Percentiles rank a stretch among this genome's conserved stretches.
phyloP scores from a whole-genome alignment of 805 yeast species.

The Ogataea nitratoaversa region DNA sequence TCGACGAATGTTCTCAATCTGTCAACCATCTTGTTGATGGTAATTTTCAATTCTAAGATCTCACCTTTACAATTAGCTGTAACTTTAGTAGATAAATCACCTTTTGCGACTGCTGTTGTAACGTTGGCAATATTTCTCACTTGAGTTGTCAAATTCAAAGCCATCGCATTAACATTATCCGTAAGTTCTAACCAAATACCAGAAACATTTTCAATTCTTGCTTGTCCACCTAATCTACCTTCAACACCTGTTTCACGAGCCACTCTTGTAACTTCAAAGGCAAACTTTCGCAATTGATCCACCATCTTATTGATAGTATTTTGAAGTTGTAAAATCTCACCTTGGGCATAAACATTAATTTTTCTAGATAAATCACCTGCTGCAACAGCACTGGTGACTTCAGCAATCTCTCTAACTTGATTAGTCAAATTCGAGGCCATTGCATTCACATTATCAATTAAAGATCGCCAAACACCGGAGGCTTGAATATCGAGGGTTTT shows the following conservation, averaged over 20 bases:
- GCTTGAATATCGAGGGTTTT: constrained; percentile 64
- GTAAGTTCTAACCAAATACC: constrained; percentile 88
- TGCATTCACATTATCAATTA: constrained; percentile 79
- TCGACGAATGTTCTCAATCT: constrained; percentile 76
- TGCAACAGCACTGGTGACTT: constrained; percentile 86
- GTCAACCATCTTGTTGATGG: constrained; percentile 87
- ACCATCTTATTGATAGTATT: constrained; percentile 88
- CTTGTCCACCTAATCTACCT: constrained; percentile 87
- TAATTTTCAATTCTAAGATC: constrained; percentile 72
- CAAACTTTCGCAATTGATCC: constrained; percentile 77
- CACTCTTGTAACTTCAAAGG: constrained; percentile 81
- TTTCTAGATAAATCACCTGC: constrained; percentile 79
- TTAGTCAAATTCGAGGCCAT: constrained; percentile 86
- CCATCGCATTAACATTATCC: constrained; percentile 89
- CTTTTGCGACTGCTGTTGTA: constrained; percentile 83
- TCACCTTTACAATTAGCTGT: constrained; percentile 84
- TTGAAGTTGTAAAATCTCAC: constrained; percentile 80
- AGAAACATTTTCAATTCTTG: constrained; percentile 70
- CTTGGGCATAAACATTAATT: constrained; percentile 88
- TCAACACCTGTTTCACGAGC: constrained; percentile 89
- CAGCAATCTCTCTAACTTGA: constrained; percentile 86
- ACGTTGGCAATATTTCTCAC: constrained; percentile 85
- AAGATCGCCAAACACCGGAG: constrained; percentile 82
- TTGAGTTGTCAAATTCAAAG: constrained; percentile 79
- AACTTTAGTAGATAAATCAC: constrained; percentile 75